Evolutionary conservation across 495 filamentous ascomycete genomes (phyloP).

Genomic region (Trypethelium eluteriae): DNA sequence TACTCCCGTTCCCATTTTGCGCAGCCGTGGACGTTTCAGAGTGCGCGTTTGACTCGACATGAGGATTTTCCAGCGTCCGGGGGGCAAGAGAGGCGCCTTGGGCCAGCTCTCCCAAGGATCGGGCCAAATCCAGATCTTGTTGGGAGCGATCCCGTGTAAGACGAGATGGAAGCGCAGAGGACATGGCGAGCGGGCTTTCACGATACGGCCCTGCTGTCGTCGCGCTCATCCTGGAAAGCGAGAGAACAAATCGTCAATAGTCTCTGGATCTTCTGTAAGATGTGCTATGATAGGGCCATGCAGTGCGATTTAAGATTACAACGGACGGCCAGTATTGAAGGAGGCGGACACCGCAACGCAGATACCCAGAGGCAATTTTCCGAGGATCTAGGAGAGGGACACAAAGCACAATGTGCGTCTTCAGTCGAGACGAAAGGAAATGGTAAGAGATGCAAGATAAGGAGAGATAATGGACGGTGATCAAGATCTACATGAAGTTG

Average conservation of each 20-base stretch:
- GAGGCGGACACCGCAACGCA: background rate
- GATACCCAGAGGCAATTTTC: background rate
- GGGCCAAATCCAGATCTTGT: slow-evolving; percentile 5
- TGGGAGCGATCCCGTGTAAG: slow-evolving; percentile 5
- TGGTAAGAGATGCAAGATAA: no score
- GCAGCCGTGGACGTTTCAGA: slow-evolving; percentile 1
- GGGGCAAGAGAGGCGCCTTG: background rate
- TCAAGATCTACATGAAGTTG: no score
- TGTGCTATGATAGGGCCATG: background rate
- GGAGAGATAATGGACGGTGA: no score
- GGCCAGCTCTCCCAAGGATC: slow-evolving; percentile 4
- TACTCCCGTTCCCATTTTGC: background rate
- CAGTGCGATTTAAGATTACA: background rate
- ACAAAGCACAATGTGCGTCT: no score
- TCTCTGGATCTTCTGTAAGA: background rate
- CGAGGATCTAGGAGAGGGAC: no score
- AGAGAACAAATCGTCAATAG: background rate
- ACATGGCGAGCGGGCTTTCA: background rate
- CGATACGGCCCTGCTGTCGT: background rate
- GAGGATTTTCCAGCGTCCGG: background rate
- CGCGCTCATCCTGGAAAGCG: background rate
- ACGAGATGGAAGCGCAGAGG: background rate
- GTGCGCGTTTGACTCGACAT: background rate
- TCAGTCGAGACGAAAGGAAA: no score
- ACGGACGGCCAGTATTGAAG: background rate